A percentile compares a stretch with the other conserved stretches of the same genome.
Conservation (phyloP, 768 basidiomycete species). For the Auricularia cornea region DNA sequence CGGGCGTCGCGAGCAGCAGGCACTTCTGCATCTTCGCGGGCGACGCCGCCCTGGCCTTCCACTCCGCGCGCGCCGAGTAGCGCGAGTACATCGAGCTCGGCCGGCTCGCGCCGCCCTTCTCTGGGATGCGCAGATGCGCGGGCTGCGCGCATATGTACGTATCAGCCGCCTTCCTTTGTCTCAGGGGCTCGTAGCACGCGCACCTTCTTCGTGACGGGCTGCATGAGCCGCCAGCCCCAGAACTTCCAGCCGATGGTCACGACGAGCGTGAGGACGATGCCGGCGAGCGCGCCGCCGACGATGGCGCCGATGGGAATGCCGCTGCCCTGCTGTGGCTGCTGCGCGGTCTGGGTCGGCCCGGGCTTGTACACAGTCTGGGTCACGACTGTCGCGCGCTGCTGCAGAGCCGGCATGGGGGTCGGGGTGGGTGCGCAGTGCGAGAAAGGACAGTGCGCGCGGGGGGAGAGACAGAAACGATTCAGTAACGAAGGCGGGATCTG, state of each 20-base stretch:
- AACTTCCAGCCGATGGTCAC: constrained; percentile 37
- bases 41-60: not conserved
- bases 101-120: not conserved
- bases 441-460: not conserved
- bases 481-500: not conserved
- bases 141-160: not conserved
- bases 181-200: not conserved
- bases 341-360: not conserved
- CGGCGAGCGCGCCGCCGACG: constrained; percentile 41
- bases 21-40: not conserved
- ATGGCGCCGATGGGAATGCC: constrained; percentile 41
- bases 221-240: constrained; percentile 29
- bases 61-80: not conserved
- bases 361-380: constrained; percentile 1
- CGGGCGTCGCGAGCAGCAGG: not conserved
- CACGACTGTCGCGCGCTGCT: not conserved
- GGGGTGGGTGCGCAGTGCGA: not conserved
- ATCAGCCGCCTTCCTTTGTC: not conserved
- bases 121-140: not conserved
- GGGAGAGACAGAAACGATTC: not conserved
- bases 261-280: constrained; percentile 37
- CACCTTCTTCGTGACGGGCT: constrained; percentile 26
- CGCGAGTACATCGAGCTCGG: not conserved
- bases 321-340: not conserved
- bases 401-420: not conserved